Evolutionary conservation across 345 rosid species (phyloP).

Genomic region (Trapa incisa): DNA sequence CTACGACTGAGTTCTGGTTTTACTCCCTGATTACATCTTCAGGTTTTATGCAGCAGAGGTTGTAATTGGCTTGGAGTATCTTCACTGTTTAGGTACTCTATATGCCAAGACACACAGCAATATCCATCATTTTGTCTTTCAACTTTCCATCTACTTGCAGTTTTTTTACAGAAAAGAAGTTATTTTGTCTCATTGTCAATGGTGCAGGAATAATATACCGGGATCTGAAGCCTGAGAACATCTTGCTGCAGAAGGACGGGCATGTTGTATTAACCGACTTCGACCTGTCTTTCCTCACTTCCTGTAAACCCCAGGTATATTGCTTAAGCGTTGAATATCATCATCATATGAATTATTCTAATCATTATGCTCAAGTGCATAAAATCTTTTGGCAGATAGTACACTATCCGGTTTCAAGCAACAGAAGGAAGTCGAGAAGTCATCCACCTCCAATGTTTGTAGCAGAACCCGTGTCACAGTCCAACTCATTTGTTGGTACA

Average conservation of each 20-base stretch:
- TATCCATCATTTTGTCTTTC: too few species aligned
- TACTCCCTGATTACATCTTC: conserved; percentile 12
- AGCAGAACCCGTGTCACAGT: conserved; percentile 69
- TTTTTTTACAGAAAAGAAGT: background rate
- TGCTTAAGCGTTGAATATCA: background rate
- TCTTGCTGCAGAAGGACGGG: conserved; percentile 75
- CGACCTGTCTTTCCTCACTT: conserved; percentile 73
- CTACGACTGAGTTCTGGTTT: background rate
- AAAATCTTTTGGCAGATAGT: conserved; percentile 38
- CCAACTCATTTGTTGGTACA: conserved; percentile 94
- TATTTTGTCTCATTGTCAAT: background rate
- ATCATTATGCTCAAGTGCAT: background rate
- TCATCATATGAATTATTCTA: background rate
- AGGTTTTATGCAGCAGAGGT: conserved; percentile 97
- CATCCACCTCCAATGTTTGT: conserved; percentile 61
- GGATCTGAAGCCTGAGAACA: conserved; percentile 94
- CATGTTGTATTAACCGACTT: conserved; percentile 78
- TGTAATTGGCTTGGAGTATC: conserved; percentile 76
- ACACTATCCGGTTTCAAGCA: conserved; percentile 33
- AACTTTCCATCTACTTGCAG: background rate
- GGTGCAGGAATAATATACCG: conserved; percentile 71
- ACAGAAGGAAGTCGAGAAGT: conserved; percentile 60
- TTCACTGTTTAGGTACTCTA: conserved; percentile 81
- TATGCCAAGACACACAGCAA: background rate
- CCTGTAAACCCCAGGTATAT: conserved; percentile 63